These are phyloP conservation scores for Apiospora aurea DNA, from an alignment of 2,329 filamentous ascomycete genomes.

Conservation along the genomic window DNA sequence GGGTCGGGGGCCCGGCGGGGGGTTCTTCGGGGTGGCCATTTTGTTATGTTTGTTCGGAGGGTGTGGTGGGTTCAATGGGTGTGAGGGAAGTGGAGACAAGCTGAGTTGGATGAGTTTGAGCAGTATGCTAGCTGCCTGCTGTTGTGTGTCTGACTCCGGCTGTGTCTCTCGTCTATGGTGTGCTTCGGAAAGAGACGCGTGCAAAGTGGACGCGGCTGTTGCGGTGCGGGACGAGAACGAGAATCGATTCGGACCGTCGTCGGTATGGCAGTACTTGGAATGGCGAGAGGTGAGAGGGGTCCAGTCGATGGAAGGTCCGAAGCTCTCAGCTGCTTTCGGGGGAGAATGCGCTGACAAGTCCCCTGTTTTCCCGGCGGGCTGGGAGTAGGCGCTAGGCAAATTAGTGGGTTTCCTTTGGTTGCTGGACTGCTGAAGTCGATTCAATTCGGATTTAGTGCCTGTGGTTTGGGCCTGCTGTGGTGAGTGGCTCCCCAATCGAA, in stretches of 20 bases:
- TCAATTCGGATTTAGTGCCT: not conserved
- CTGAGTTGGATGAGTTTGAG: not conserved
- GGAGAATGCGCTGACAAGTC: not conserved
- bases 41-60: not conserved
- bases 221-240: not conserved
- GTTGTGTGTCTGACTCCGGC: not conserved
- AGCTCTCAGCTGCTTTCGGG: not conserved
- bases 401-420: not conserved
- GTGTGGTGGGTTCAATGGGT: not conserved
- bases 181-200: not conserved
- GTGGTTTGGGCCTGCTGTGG: not conserved
- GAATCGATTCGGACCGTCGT: slow-evolving; percentile 1
- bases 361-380: slow-evolving; percentile 12
- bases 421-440: not conserved
- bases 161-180: not conserved
- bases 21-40: slow-evolving; percentile 12
- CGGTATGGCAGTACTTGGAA: not conserved
- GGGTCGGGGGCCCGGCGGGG: slow-evolving; percentile 6
- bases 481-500: not conserved
- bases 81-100: not conserved
- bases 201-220: slow-evolving; percentile 1
- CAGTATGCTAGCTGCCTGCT: not conserved
- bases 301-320: not conserved
- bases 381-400: not conserved
- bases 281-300: not conserved